Base-by-base conservation (phyloP, 1,284 basidiomycete genomes). In the Phylloporus sp. region DNA sequence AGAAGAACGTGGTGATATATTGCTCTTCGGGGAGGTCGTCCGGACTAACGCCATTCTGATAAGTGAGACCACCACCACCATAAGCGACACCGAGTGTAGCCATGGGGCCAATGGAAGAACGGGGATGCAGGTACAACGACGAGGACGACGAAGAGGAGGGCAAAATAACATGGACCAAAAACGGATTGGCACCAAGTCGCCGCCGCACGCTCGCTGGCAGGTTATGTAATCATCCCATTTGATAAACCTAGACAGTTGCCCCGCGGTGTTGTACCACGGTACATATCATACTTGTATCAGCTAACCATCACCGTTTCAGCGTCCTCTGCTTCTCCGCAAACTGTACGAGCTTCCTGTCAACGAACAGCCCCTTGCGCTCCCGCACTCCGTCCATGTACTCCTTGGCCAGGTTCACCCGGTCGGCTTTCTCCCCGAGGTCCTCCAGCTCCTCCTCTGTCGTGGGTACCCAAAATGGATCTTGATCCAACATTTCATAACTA, bases 391-490 rank as follows among this genome's bases (percentile, higher is more conserved):
- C 97, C 91, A 99, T 94, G 74, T 99, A 99, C 25, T 84, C 89
- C 79, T 96, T 97, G 0, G 97, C 97, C n/a, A 98, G 85, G 78
- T 99, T 99, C 27, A 91, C 90, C 62, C 94, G 85, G 78, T 99
- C 98, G 3, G 97, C 93, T 80, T 98, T 98, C 78, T 97, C 95
- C 59, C 98, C 98, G 12, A 99, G 85, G 79, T 99, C 97, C 81
- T 99, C 98, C 55, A 99, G 85, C 76, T 99, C 98, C 78, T 98
- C 98, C 75, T 98, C 94, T 0, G 98, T 99, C 12, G 95, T 96
- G 0, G 98, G 98, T 1, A 99, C 97, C 98, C 98, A 99, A 85
- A 97, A 99, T 4, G 98, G 98, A 83, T 99, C 96, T 73, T 92
- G 89, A 80, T 96, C 94, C 39, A 98, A 85, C 74, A 95, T 86